Evolutionary conservation across 2,329 filamentous ascomycete genomes (phyloP).

Genomic region (Cryphonectria radicalis): DNA sequence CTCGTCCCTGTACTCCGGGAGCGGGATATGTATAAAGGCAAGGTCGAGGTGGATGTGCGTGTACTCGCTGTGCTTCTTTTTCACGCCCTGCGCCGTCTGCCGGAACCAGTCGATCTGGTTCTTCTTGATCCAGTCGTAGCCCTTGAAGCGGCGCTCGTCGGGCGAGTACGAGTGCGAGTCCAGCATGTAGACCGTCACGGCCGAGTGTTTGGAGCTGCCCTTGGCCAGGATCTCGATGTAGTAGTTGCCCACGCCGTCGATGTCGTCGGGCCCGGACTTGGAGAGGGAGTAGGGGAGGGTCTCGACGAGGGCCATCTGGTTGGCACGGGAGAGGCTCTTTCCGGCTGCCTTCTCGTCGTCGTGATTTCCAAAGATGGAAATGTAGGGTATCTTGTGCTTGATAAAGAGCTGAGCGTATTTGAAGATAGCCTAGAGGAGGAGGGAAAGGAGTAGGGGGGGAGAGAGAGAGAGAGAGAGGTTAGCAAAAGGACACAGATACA

Average conservation of each 20-base stretch:
- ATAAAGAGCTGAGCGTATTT: slow-evolving; percentile 87
- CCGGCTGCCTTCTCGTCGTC: slow-evolving; percentile 74
- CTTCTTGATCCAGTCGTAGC: slow-evolving; percentile 96
- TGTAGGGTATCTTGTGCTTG: slow-evolving; percentile 85
- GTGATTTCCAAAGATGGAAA: slow-evolving; percentile 95
- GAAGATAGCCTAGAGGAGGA: slow-evolving; percentile 71
- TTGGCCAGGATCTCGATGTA: slow-evolving; percentile 86
- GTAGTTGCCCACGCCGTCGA: slow-evolving; percentile 95
- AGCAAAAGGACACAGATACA: not conserved
- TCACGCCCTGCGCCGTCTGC: slow-evolving; percentile 72
- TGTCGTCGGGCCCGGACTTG: slow-evolving; percentile 76
- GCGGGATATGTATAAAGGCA: slow-evolving; percentile 95
- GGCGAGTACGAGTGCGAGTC: slow-evolving; percentile 93
- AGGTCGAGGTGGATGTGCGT: slow-evolving; percentile 93
- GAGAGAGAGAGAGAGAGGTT: slow-evolving; percentile 7
- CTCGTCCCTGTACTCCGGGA: slow-evolving; percentile 79
- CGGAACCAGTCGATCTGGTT: slow-evolving; percentile 96
- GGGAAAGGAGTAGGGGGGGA: not conserved
- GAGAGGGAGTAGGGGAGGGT: slow-evolving; percentile 88
- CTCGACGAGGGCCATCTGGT: slow-evolving; percentile 85
- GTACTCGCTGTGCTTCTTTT: slow-evolving; percentile 80
- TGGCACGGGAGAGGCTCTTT: slow-evolving; percentile 68
- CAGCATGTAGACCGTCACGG: slow-evolving; percentile 90
- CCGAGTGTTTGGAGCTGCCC: slow-evolving; percentile 80
- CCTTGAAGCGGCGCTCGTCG: slow-evolving; percentile 83